Evolutionary conservation across 75 land plant genomes (phyloP).

Genomic region (Cryptomeria japonica): DNA sequence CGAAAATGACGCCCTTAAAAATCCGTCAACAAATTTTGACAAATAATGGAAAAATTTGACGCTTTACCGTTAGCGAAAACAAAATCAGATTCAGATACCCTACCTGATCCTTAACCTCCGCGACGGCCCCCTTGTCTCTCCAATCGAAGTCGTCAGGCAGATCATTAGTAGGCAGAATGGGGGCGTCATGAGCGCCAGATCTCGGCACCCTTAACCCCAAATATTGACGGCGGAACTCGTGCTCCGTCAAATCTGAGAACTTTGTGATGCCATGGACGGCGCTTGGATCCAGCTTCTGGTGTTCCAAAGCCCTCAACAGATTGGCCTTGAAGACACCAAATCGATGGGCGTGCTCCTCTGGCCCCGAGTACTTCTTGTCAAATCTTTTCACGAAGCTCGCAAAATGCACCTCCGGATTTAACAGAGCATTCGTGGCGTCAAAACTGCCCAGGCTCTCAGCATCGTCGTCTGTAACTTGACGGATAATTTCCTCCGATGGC

Average conservation of each 20-base stretch:
- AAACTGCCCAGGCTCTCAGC: neutral
- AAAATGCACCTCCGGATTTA: slow-evolving; percentile 27
- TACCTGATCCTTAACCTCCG: slow-evolving; percentile 52
- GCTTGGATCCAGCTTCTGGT: slow-evolving; percentile 46
- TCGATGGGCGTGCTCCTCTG: slow-evolving; percentile 39
- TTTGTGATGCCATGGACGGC: slow-evolving; percentile 47
- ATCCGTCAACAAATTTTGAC: neutral
- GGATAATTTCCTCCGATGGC: neutral
- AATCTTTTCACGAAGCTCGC: slow-evolving; percentile 21
- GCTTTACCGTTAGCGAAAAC: neutral
- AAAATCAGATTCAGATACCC: neutral
- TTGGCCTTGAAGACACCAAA: slow-evolving; percentile 38
- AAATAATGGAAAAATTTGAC: neutral
- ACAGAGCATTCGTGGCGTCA: slow-evolving; percentile 2
- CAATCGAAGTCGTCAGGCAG: slow-evolving; percentile 50
- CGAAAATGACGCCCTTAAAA: neutral
- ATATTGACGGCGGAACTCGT: slow-evolving; percentile 30
- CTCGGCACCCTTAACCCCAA: slow-evolving; percentile 22
- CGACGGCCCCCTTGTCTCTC: slow-evolving; percentile 55
- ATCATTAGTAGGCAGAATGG: slow-evolving; percentile 18
- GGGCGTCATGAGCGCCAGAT: slow-evolving; percentile 9
- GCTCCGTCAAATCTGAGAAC: slow-evolving; percentile 51
- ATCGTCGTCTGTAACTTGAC: neutral
- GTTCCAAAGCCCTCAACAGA: slow-evolving; percentile 34
- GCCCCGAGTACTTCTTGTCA: slow-evolving; percentile 28